Percentiles rank a stretch among this genome's conserved stretches.
Conservation (phyloP, 768 basidiomycete genomes). For the Agrocybe praecox region DNA sequence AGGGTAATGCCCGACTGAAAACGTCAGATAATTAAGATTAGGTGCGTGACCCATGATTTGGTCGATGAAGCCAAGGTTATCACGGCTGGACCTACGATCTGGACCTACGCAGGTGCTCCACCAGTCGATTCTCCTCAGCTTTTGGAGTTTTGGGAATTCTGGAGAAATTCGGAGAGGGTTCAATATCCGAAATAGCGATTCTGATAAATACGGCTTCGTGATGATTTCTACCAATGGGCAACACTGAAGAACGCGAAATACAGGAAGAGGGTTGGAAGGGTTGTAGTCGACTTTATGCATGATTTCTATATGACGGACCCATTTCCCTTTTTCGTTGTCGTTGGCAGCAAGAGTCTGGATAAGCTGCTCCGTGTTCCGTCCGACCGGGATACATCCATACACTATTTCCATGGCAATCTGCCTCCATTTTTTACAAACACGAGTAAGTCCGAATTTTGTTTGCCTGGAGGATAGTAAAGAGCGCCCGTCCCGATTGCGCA, state of each 20-base stretch:
- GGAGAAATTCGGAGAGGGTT: not conserved
- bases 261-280: conserved; percentile 8
- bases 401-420: conserved; percentile 9
- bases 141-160: conserved; percentile 2
- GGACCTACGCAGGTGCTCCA: not conserved
- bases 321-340: conserved; percentile 5
- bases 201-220: conserved; percentile 2
- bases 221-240: conserved; percentile 5
- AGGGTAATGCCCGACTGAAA: not conserved
- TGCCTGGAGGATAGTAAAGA: too few relatives aligned
- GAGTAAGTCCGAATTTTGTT: conserved; percentile 4
- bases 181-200: not conserved
- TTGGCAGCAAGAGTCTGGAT: not conserved
- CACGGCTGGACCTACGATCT: too few relatives aligned
- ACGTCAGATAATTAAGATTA: conserved; percentile 3
- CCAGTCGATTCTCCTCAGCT: conserved; percentile 8
- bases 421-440: conserved; percentile 14
- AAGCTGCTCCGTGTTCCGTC: conserved; percentile 6
- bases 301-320: conserved; percentile 10
- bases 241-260: conserved; percentile 6
- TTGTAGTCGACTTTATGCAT: conserved; percentile 3
- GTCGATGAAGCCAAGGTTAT: conserved; percentile 2
- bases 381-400: conserved; percentile 11
- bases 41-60: conserved; percentile 1
- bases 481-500: too few relatives aligned